Conservation (phyloP, 176 grass and related monocot species). For the Oryza coarctata region DNA sequence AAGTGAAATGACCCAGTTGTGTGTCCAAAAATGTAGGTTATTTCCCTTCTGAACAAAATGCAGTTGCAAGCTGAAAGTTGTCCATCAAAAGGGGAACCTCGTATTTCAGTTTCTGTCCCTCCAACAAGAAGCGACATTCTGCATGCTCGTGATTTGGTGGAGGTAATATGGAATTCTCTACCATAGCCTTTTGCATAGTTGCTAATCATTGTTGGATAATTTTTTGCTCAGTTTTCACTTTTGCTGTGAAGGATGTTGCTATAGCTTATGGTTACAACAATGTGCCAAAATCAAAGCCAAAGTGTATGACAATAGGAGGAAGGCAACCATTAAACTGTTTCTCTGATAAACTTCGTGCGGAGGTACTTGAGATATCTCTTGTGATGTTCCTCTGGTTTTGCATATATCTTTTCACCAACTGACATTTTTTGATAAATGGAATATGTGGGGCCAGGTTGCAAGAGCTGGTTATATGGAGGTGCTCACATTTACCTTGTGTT, state of each 20-base stretch:
- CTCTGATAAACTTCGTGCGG: constrained; percentile 95
- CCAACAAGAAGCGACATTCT: constrained; percentile 83
- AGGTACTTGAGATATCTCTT: constrained; percentile 49
- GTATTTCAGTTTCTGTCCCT: constrained; percentile 67
- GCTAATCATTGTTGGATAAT: background rate
- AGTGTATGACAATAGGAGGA: constrained; percentile 80
- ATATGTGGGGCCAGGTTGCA: constrained; percentile 60
- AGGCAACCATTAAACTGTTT: constrained; percentile 84
- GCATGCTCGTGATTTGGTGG: constrained; percentile 68
- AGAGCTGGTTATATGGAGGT: constrained; percentile 99
- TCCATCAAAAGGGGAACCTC: constrained; percentile 31
- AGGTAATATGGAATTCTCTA: constrained; percentile 42
- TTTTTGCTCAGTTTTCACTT: background rate
- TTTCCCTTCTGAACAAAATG: constrained; percentile 89
- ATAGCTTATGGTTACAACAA: constrained; percentile 98
- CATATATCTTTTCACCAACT: constrained; percentile 31
- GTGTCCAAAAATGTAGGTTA: constrained; percentile 55
- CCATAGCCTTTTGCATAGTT: background rate
- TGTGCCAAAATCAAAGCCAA: constrained; percentile 88
- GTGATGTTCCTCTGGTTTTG: background rate
- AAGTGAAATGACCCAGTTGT: constrained; percentile 18
- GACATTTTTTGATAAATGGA: background rate
- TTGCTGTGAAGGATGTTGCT: constrained; percentile 76
- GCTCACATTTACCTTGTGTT: constrained; percentile 84
- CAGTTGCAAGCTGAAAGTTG: constrained; percentile 73